Base-by-base conservation (phyloP, 2,329 filamentous ascomycete species). In the Aspergillus viridinutans region DNA sequence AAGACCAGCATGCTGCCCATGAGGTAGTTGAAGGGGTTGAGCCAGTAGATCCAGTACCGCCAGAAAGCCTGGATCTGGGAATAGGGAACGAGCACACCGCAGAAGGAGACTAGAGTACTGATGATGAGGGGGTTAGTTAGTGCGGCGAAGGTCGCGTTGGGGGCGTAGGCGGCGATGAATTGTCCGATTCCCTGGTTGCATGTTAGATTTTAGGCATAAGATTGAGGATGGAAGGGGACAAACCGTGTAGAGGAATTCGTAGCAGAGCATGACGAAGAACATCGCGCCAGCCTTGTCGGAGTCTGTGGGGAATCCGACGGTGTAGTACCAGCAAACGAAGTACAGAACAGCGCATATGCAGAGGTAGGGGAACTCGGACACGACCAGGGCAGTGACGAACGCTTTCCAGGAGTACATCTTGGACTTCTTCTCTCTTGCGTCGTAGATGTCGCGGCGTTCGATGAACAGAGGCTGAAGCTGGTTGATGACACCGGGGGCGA, bases 141-240 rank as follows among this genome's bases (percentile, higher is more conserved):
- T 53, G 89, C 85, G 0, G 87, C 88, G 70, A 90, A 89, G 56
- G 80, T 84, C 0, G 89, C 76, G 61, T 78, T 79, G 47, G 74
- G 88, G 0, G 89, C 87, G 69, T 90, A 90, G 0, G 90, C 88
- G 58, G 86, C 87, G 63, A 92, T 88, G 83, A 88, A 91, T 70
- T 90, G 89, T 14, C 87, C 90, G 83, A 86, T 91, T 64, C 79
- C 84, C 43, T 47, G 43, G 43, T 21, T 1, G 32, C 40, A 20
- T 47, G 20, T 25, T 23, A 25, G 43, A 14, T 14, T 1, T 45
- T 17, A 3, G 3, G 3, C 2, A 23, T 3, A 23, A 3, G 9
- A 5, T 17, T 14, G 5, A 23, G 21, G 21, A 12, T 3, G 32
- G 14, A 25, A 23, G 23, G 4, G 12, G 5, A 26, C 43, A 14